Evolutionary conservation across 495 filamentous ascomycete genomes (phyloP), one percentile per base, ranked within the genome.

Genomic region (Achaetomiella virescens): DNA sequence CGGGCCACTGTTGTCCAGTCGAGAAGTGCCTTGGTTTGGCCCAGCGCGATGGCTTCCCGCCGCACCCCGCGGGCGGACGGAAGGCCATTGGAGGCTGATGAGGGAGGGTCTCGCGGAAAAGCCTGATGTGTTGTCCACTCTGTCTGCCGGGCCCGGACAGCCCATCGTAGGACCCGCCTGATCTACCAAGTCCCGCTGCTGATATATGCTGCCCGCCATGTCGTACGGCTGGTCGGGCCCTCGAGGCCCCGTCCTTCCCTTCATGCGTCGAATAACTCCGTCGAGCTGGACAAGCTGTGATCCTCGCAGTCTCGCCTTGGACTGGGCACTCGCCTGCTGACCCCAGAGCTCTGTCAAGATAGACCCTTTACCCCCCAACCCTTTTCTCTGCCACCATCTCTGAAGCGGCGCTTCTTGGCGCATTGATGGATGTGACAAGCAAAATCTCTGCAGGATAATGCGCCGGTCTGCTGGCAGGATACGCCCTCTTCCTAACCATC

Each of bases 1-100:
- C 27, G 24, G 24, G 51, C 31, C n/a, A 17, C n/a, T 15, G 25
- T 17, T 40, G 14, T 17, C 46, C 46, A 49, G 12, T 46, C 40
- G 46, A 44, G 24, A 15, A 10, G 48, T 46, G 24, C 22, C 20
- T 27, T 55, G 58, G 27, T 38, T 57, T 57, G 54, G 40, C 54
- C 27, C 47, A 50, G 46, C 40, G 15, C 22, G 29, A 42, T 43
- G 56, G 33, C 56, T 17, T 24, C 48, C 15, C 33, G 20, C 18
- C 45, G 24, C 43, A 29, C 35, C 33, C 25, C 27, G 12, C 37
- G 36, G 17, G 29, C 11, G 6, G 41, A 22, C 48, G 3, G 10
- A 17, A 1, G 10, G 6, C 48, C 2, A 52, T 29, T 42, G 48
- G 48, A 52, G 21, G 35, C 9, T 31, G 27, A 31, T 4, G 5